Base-by-base conservation (phyloP, 345 rosid species). In the Citrus sinensis region DNA sequence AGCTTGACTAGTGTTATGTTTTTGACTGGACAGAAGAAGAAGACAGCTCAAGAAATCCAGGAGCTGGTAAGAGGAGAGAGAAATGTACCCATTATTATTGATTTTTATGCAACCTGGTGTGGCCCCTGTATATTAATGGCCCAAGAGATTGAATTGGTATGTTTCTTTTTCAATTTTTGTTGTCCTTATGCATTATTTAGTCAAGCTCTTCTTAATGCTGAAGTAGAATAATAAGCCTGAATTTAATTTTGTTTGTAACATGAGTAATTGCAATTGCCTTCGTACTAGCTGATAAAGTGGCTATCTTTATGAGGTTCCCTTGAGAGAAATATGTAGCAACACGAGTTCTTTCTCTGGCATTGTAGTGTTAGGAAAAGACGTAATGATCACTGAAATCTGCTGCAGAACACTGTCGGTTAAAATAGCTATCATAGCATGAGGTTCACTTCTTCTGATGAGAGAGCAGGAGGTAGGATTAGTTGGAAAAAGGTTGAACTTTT, bases 41-140 rank as follows among this genome's bases (percentile, higher is more conserved):
- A 87, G 77, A 89, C 98, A 65, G 91, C 96, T 49, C 77, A 89
- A 79, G 97, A 95, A 84, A 88, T 95, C 29, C 92, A 92, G 83
- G 97, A 92, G 40, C 81, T 93, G 78, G 93, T 92, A 71, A 93
- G 87, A 84, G 97, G 96, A 76, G 92, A 92, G 71, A 90, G 97
- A 78, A 86, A 67, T 22, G 94, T 91, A 54, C 99, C 97, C 1
- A 73, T 95, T 25, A 81, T 93, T 80, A 89, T 95, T 58, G 98
- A 95, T 85, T 93, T 95, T 89, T 91, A 93, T 78, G 98, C 99
- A 1, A 92, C 98, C 1, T 93, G 98, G 99, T 92, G 99, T 82
- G 98, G 99, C 64, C 99, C 99, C 61, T 95, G 97, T 82, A 90
- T 92, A 82, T 83, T 91, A 86, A 93, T 92, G 97, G 97, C 96